phyloP scores from a whole-genome alignment of 805 yeast genomes.

The Nakazawaea ernobii region DNA sequence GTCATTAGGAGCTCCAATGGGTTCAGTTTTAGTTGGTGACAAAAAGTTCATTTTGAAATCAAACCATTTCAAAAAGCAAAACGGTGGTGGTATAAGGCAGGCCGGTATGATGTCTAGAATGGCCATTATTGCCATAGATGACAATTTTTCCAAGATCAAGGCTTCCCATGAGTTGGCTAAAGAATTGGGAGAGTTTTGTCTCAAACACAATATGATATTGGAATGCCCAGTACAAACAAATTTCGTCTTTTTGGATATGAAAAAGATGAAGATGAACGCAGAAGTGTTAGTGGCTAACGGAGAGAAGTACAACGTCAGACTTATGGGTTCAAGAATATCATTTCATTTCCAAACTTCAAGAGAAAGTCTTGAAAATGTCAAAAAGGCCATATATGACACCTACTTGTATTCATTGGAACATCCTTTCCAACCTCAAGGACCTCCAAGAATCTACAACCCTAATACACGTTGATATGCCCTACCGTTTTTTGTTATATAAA shows the following conservation, averaged over 20 bases:
- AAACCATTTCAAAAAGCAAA: slow-evolving; percentile 83
- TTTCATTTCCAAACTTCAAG: slow-evolving; percentile 67
- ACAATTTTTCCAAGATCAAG: slow-evolving; percentile 55
- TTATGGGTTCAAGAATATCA: slow-evolving; percentile 72
- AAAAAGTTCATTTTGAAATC: slow-evolving; percentile 56
- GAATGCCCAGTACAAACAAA: slow-evolving; percentile 80
- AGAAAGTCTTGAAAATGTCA: slow-evolving; percentile 51
- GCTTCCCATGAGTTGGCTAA: slow-evolving; percentile 46
- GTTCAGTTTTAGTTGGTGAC: slow-evolving; percentile 77
- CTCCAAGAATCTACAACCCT: slow-evolving; percentile 25
- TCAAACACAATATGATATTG: slow-evolving; percentile 45
- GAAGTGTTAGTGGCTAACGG: slow-evolving; percentile 48
- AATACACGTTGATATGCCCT: slow-evolving; percentile 12
- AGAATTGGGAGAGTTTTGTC: slow-evolving; percentile 47
- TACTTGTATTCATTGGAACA: slow-evolving; percentile 44
- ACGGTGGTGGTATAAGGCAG: slow-evolving; percentile 93
- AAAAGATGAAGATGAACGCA: slow-evolving; percentile 49
- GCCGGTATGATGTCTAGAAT: slow-evolving; percentile 75
- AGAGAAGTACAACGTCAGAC: slow-evolving; percentile 51
- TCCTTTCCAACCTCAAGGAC: slow-evolving; percentile 47
- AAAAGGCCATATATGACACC: slow-evolving; percentile 52
- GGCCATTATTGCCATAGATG: slow-evolving; percentile 75
- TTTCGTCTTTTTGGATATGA: slow-evolving; percentile 70
- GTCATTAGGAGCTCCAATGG: slow-evolving; percentile 91
- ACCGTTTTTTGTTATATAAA: too few species aligned